Percentiles rank a stretch among this genome's conserved stretches.
Conservation (phyloP, 352 stramenopile genomes). For the Pythium aristosporum region DNA sequence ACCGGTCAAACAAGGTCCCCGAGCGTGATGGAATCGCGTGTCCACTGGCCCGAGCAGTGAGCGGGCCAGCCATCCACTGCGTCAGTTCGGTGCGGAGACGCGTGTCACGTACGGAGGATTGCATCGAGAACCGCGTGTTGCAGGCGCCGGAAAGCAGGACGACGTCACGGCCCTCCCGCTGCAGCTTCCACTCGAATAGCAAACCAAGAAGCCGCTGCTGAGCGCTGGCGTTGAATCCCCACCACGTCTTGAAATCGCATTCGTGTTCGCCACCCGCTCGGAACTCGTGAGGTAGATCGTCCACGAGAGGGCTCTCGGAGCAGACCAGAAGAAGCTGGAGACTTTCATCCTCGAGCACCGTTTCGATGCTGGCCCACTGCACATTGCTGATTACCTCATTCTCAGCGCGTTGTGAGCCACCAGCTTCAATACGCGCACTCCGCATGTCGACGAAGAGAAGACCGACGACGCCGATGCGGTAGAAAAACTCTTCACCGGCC, state of each 20-base stretch:
- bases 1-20: constrained; percentile 42
- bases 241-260: constrained; percentile 37
- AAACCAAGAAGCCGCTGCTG: constrained; percentile 49
- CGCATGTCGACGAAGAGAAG: constrained; percentile 70
- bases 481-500: constrained; percentile 61
- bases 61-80: constrained; percentile 44
- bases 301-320: constrained; percentile 47
- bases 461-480: constrained; percentile 38
- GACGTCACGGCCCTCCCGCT: constrained; percentile 42
- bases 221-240: constrained; percentile 32
- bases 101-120: constrained; percentile 42
- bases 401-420: constrained; percentile 53
- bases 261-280: background rate
- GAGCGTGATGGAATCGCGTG: constrained; percentile 7
- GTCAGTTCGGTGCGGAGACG: constrained; percentile 43
- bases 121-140: constrained; percentile 34
- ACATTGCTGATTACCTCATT: constrained; percentile 54
- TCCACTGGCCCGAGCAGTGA: constrained; percentile 19
- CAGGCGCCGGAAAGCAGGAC: constrained; percentile 45
- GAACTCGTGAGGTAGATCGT: constrained; percentile 29
- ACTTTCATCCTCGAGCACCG: constrained; percentile 31
- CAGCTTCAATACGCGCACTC: constrained; percentile 48
- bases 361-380: constrained; percentile 65
- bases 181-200: constrained; percentile 75
- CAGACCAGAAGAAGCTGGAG: constrained; percentile 50